phyloP scores from a whole-genome alignment of 768 basidiomycete species.

The Leccinum sublutescens region DNA sequence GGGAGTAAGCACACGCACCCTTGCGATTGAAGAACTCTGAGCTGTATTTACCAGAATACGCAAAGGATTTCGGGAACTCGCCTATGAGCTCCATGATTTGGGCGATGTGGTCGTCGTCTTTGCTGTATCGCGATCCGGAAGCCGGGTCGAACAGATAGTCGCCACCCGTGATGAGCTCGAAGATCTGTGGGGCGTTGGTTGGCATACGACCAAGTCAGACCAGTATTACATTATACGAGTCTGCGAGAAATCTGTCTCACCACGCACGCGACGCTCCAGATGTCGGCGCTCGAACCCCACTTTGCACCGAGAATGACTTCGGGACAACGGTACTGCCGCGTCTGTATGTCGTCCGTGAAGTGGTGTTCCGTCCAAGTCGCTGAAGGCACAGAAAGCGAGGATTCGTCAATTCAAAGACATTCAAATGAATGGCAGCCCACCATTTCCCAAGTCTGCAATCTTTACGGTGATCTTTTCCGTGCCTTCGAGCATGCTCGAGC shows the following conservation, averaged over 20 bases:
- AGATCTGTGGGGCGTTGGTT: constrained; percentile 52
- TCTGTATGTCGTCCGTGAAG: constrained; percentile 99
- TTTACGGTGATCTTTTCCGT: constrained; percentile 89
- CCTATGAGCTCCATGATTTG: constrained; percentile 97
- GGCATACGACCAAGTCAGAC: not conserved
- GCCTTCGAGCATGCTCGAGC: constrained; percentile 35
- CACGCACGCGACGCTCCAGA: constrained; percentile 95
- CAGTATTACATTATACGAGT: not conserved
- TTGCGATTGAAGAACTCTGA: constrained; percentile 95
- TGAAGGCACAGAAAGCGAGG: constrained; percentile 10
- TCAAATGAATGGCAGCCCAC: not conserved
- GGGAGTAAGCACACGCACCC: constrained; percentile 48
- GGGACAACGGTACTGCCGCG: constrained; percentile 94
- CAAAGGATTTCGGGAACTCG: constrained; percentile 79
- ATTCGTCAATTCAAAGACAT: not conserved
- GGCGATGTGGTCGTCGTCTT: constrained; percentile 96
- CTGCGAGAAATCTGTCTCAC: constrained; percentile 44
- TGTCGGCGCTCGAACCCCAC: constrained; percentile 94
- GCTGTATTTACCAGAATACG: constrained; percentile 89
- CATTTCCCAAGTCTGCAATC: constrained; percentile 98
- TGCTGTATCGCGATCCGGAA: constrained; percentile 90
- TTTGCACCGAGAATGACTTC: constrained; percentile 96
- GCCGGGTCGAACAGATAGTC: constrained; percentile 99
- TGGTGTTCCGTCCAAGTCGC: constrained; percentile 93
- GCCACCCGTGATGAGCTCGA: constrained; percentile 94